Conservation (phyloP, 257 asterid genomes). For the Paraleonurus japonicus region DNA sequence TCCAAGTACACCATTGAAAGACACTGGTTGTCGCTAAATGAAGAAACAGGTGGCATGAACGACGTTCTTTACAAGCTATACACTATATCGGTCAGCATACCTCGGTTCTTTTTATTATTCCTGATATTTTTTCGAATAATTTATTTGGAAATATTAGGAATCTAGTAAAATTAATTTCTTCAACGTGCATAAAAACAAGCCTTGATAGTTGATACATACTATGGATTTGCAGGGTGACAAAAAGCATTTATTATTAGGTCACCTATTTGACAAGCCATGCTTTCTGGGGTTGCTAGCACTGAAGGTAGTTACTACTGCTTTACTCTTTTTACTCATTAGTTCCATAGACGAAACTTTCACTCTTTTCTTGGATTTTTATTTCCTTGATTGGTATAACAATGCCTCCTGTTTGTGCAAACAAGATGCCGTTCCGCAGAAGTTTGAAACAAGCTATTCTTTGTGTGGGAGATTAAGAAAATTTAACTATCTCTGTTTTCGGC, state of each 20-base stretch:
- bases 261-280: slow-evolving; percentile 97
- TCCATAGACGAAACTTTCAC: background rate
- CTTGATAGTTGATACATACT: slow-evolving; percentile 2
- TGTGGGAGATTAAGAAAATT: background rate
- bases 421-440: background rate
- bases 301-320: slow-evolving; percentile 50
- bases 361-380: background rate
- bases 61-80: slow-evolving; percentile 75
- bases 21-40: slow-evolving; percentile 82
- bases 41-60: slow-evolving; percentile 99
- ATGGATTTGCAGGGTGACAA: slow-evolving; percentile 64
- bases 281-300: slow-evolving; percentile 87
- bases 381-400: background rate
- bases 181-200: too few relatives aligned
- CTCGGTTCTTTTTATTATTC: background rate
- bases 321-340: background rate
- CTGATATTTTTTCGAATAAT: background rate
- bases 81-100: slow-evolving; percentile 58
- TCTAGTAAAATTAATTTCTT: too few relatives aligned
- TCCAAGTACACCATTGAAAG: slow-evolving; percentile 63
- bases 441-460: background rate
- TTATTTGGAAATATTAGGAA: background rate
- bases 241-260: slow-evolving; percentile 77
- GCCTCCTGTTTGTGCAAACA: background rate
- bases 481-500: background rate